Conservation (phyloP, 2,329 filamentous ascomycete species). For the Hypoxylon sp. region DNA sequence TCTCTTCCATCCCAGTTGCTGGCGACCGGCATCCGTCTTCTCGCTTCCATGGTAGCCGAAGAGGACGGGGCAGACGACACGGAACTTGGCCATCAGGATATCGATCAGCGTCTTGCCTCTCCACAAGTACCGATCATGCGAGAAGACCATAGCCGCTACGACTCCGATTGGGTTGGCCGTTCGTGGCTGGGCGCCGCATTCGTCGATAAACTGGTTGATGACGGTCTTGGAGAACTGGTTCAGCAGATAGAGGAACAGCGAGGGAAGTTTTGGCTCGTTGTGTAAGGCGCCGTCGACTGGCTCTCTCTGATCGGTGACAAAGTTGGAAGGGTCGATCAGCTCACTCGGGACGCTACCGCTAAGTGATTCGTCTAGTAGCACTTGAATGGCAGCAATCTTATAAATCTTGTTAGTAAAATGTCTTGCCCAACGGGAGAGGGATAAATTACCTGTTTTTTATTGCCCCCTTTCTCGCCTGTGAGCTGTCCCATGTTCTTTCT, state of each 20-base stretch:
- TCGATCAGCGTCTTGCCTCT: slow-evolving; percentile 75
- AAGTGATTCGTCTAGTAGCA: slow-evolving; percentile 62
- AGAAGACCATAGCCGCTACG: slow-evolving; percentile 77
- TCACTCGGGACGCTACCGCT: slow-evolving; percentile 60
- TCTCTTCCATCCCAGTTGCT: slow-evolving; percentile 76
- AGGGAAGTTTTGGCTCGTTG: slow-evolving; percentile 65
- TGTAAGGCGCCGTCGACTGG: slow-evolving; percentile 58
- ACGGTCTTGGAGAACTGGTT: slow-evolving; percentile 79
- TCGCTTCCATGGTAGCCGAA: slow-evolving; percentile 85
- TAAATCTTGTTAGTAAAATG: slow-evolving; percentile 15
- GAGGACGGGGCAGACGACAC: slow-evolving; percentile 80
- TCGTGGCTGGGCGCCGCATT: slow-evolving; percentile 69
- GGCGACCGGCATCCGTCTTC: slow-evolving; percentile 71
- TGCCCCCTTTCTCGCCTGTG: slow-evolving; percentile 69
- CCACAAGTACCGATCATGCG: slow-evolving; percentile 71
- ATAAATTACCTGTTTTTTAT: slow-evolving; percentile 61
- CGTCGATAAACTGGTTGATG: slow-evolving; percentile 72
- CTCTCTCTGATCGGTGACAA: slow-evolving; percentile 56
- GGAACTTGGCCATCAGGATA: slow-evolving; percentile 87
- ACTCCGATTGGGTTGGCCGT: slow-evolving; percentile 83
- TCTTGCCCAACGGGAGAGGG: background rate
- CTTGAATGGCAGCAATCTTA: slow-evolving; percentile 58
- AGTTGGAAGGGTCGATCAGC: slow-evolving; percentile 62
- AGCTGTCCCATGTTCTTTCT: slow-evolving; percentile 77
- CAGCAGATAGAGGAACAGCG: slow-evolving; percentile 75